A percentile compares a stretch with the other conserved stretches of the same genome.
Conservation (phyloP, 768 basidiomycete genomes). For the Mycena amicta region DNA sequence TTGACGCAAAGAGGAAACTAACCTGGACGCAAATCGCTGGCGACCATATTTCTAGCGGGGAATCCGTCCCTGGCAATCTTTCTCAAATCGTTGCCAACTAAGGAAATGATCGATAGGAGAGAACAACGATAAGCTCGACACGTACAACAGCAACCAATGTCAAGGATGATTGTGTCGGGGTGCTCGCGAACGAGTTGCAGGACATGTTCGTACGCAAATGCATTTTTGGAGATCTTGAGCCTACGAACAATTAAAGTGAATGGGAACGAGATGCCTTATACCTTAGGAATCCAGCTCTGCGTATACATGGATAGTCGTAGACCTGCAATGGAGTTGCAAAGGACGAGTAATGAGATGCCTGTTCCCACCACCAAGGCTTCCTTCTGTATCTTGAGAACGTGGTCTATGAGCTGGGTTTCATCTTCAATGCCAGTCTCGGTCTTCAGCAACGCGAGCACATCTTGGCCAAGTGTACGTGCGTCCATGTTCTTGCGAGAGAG, state of each 20-base stretch:
- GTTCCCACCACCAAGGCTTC: conserved; percentile 35
- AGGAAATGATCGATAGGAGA: neutral
- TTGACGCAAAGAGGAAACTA: neutral
- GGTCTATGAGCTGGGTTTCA: conserved; percentile 39
- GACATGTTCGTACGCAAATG: conserved; percentile 33
- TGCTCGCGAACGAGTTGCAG: conserved; percentile 29
- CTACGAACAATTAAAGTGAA: neutral
- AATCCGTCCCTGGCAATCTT: conserved; percentile 44
- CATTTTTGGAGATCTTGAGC: conserved; percentile 1
- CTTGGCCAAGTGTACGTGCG: conserved; percentile 16
- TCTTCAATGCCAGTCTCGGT: conserved; percentile 38
- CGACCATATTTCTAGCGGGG: conserved; percentile 38
- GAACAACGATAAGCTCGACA: neutral
- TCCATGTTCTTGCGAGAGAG: no score
- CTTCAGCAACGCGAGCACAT: conserved; percentile 39
- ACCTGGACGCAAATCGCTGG: conserved; percentile 40
- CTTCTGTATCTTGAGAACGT: conserved; percentile 40
- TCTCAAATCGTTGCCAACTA: conserved; percentile 45
- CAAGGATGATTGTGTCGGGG: conserved; percentile 39
- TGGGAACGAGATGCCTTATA: conserved; percentile 3
- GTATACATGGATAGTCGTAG: conserved; percentile 36
- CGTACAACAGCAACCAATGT: conserved; percentile 50
- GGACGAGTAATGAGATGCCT: no score
- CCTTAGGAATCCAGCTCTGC: conserved; percentile 32
- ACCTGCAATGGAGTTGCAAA: no score